Percentiles rank a stretch among this genome's conserved stretches.
These are phyloP conservation scores for Aspergillus sclerotialis DNA, from an alignment of 2,329 filamentous ascomycete species.

Conservation along the genomic window DNA sequence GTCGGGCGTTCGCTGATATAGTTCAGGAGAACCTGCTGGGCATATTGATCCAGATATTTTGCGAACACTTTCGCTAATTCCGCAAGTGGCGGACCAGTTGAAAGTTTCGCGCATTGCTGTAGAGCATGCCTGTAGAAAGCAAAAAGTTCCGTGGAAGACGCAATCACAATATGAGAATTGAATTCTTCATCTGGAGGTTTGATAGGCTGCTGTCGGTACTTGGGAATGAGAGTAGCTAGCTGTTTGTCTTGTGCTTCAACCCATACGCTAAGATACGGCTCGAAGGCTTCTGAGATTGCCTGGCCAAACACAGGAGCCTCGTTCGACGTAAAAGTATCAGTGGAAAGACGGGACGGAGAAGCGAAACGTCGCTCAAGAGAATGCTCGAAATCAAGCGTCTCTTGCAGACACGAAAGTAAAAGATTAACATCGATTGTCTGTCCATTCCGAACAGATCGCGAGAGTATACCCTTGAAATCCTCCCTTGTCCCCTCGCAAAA, in stretches of 20 bases:
- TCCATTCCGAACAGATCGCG: constrained; percentile 76
- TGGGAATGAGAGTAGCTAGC: constrained; percentile 74
- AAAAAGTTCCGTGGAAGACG: constrained; percentile 93
- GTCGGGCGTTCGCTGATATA: constrained; percentile 57
- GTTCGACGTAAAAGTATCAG: constrained; percentile 82
- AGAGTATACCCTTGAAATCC: constrained; percentile 88
- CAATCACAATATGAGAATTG: constrained; percentile 77
- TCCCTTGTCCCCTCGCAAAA: constrained; percentile 95
- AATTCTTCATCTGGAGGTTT: constrained; percentile 85
- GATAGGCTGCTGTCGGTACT: constrained; percentile 76
- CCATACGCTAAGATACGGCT: constrained; percentile 95
- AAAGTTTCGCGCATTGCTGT: constrained; percentile 92
- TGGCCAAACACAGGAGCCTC: constrained; percentile 74
- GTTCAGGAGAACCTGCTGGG: constrained; percentile 79
- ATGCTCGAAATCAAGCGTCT: constrained; percentile 96
- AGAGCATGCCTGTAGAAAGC: constrained; percentile 92
- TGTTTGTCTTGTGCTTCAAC: constrained; percentile 93
- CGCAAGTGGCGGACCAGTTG: constrained; percentile 77
- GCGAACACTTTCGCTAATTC: constrained; percentile 81
- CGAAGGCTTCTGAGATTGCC: constrained; percentile 91
- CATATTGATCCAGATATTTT: constrained; percentile 92
- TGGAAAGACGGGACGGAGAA: constrained; percentile 63
- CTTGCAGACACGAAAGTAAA: constrained; percentile 79
- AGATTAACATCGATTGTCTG: constrained; percentile 83
- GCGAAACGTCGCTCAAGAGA: constrained; percentile 78